Conservation (phyloP, 345 rosid species). For the Dovyalis caffra region DNA sequence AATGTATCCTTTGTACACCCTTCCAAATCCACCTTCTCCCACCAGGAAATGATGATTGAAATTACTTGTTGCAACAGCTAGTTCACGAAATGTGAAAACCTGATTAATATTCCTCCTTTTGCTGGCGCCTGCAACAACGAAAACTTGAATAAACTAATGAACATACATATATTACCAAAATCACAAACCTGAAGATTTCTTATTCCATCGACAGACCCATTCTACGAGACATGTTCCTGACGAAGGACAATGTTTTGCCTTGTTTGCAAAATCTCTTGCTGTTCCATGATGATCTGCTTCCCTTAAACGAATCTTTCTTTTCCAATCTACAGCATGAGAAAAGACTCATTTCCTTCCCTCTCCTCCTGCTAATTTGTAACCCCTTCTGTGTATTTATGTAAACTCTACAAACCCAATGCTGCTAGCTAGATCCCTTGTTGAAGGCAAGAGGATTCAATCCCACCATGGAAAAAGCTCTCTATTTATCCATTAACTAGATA, state of each 20-base stretch:
- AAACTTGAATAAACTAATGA: neutral
- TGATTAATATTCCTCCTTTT: conserved; percentile 30
- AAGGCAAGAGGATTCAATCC: neutral
- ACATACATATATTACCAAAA: neutral
- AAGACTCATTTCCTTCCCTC: conserved; percentile 3
- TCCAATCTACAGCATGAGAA: conserved; percentile 12
- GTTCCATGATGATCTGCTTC: neutral
- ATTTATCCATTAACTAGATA: neutral
- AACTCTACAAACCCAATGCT: neutral
- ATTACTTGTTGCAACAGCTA: conserved; percentile 51
- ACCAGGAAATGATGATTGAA: conserved; percentile 45
- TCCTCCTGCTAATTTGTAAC: neutral
- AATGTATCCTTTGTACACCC: conserved; percentile 56
- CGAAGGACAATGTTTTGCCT: conserved; percentile 8
- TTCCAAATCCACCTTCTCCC: conserved; percentile 73
- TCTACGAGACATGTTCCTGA: neutral
- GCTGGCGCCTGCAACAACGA: conserved; percentile 30
- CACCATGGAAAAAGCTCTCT: neutral
- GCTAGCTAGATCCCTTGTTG: neutral
- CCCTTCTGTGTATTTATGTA: neutral
- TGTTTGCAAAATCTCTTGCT: neutral
- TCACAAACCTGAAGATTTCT: neutral
- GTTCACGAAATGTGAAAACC: conserved; percentile 46
- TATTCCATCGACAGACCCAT: neutral
- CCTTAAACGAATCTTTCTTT: neutral